A percentile compares a stretch with the other conserved stretches of the same genome.
phyloP scores from a whole-genome alignment of 257 asterid species.

The Solanum habrochaites region DNA sequence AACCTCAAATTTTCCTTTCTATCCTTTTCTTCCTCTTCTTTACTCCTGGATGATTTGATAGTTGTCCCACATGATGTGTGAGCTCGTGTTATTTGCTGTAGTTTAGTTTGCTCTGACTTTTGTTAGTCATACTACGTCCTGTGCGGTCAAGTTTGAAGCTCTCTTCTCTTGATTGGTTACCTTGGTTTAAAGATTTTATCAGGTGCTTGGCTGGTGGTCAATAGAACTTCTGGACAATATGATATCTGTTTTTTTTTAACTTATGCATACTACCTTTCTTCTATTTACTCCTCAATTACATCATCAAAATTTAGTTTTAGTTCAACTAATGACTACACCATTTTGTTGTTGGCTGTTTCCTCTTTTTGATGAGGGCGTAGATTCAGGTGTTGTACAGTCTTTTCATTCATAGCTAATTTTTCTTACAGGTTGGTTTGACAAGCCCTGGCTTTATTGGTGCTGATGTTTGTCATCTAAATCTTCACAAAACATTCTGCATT shows the following conservation, averaged over 20 bases:
- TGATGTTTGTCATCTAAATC: conserved; percentile 98
- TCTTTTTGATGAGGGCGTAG: background rate
- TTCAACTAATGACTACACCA: background rate
- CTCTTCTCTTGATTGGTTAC: background rate
- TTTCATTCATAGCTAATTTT: background rate
- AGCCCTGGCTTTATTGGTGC: conserved; percentile 98
- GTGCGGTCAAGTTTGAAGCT: background rate
- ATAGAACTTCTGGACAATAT: background rate
- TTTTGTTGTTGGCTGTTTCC: background rate
- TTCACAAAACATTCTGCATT: conserved; percentile 94
- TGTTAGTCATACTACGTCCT: background rate
- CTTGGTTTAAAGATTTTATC: background rate
- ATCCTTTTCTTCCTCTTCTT: background rate
- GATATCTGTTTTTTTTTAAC: background rate
- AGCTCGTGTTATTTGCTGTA: background rate
- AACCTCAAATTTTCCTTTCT: background rate
- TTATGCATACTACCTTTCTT: background rate
- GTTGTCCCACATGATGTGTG: background rate
- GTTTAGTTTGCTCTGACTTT: background rate
- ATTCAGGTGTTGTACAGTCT: background rate
- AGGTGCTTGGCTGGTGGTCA: background rate
- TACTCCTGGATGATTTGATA: background rate
- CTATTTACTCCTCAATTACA: background rate
- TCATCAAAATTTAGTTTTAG: background rate
- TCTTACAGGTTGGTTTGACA: conserved; percentile 80